Base-by-base conservation (phyloP, 2,329 filamentous ascomycete genomes). In the Nemania sp. region DNA sequence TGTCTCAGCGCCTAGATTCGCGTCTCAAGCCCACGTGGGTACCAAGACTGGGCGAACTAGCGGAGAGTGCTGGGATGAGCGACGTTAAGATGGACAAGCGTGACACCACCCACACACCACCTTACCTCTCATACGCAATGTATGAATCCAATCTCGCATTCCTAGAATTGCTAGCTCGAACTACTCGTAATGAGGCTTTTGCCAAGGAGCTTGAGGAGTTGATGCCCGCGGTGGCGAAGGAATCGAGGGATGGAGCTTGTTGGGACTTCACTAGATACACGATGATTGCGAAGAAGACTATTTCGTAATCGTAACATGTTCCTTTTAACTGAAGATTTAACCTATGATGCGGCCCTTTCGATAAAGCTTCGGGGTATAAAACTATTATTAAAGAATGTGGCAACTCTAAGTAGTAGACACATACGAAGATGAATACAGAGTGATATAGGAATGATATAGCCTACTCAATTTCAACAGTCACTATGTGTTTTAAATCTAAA, bases 91-190 rank as follows among this genome's bases (percentile, higher is more conserved):
- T 17, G 2, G 56, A 58, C 36, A 19, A 37, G 15, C 58, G 43
- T 5, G 52, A 62, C 15, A 40, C 54, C 1, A 41, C 24, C 11
- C 22, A 31, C 2, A 37, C 34, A 8, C 37, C 22, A 26, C 9
- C 9, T 17, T 30, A 52, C 17, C 40, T 52, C 4, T 57, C 57
- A n/a, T 46, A 54, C n/a, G 44, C 47, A 9, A 49, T 53, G 45
- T 49, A 60, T 23, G 50, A 60, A 12, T 54, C 31, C 15, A 48
- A 44, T 3, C 39, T 63, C 1, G 53, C 51, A 22, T 42, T 62
- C 2, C 57, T 59, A 24, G 55, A 64, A 23, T 41, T 61, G 7
- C 47, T 64, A 3, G 48, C 56, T n/a, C 61, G 51, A 15, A 56
- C 53, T 17, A 59, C 52, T 5, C 30, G 42, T 14, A 59, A 58